Conservation (phyloP, 2,329 filamentous ascomycete genomes). For the Cyphellophora attinorum region DNA sequence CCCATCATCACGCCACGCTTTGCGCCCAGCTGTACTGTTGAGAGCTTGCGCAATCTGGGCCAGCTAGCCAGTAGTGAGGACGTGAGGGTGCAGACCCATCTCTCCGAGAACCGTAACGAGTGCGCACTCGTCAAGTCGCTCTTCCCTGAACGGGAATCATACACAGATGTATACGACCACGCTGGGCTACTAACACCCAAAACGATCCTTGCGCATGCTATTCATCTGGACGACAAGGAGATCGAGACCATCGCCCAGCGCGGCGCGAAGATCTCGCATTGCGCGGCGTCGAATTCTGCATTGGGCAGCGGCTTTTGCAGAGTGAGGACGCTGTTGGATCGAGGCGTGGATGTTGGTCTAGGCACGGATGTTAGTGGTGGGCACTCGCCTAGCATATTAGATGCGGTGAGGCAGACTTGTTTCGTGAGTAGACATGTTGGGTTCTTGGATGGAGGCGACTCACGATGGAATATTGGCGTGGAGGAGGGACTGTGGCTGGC, state of each 20-base stretch:
- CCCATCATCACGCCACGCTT: constrained; percentile 71
- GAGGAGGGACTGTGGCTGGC: constrained; percentile 81
- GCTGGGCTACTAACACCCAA: constrained; percentile 58
- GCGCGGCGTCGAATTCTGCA: constrained; percentile 75
- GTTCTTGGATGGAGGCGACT: constrained; percentile 32
- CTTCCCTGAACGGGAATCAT: constrained; percentile 56
- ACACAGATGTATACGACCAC: constrained; percentile 71
- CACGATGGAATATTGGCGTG: constrained; percentile 37
- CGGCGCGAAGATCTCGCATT: constrained; percentile 66
- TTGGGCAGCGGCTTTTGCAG: constrained; percentile 70
- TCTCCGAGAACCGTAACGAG: constrained; percentile 74
- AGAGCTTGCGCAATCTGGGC: constrained; percentile 55
- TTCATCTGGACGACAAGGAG: constrained; percentile 65
- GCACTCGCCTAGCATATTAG: constrained; percentile 70
- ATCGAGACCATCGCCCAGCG: constrained; percentile 51
- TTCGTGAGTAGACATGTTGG: constrained; percentile 65
- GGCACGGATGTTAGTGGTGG: constrained; percentile 90
- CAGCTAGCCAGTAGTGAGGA: constrained; percentile 53
- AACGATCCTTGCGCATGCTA: constrained; percentile 77
- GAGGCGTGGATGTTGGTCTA: constrained; percentile 69
- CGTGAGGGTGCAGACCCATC: constrained; percentile 66
- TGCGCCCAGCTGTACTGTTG: constrained; percentile 44
- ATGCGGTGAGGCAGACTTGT: constrained; percentile 71
- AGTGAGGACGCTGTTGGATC: constrained; percentile 64
- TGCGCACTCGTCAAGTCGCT: constrained; percentile 58